Evolutionary conservation across 208 protist species (phyloP).

Genomic region (Trypanosoma brucei): DNA sequence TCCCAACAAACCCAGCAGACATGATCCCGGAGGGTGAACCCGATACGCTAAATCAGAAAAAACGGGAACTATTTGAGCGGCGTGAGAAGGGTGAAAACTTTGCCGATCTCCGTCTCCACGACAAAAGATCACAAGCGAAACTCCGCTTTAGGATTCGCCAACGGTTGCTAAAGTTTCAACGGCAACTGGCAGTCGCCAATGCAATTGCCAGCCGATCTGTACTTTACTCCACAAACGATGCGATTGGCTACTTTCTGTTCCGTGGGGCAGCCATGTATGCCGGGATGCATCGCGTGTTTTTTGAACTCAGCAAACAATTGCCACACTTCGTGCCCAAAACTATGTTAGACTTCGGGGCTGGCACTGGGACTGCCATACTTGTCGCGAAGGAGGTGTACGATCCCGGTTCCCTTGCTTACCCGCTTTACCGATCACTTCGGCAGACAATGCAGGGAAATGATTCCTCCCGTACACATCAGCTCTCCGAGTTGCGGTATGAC

Average conservation of each 20-base stretch:
- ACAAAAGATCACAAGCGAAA: slow-evolving; percentile 80
- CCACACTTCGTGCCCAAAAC: slow-evolving; percentile 86
- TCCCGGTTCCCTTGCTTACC: slow-evolving; percentile 74
- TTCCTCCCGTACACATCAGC: slow-evolving; percentile 42
- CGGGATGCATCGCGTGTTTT: slow-evolving; percentile 82
- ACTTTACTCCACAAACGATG: slow-evolving; percentile 77
- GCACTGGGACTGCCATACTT: slow-evolving; percentile 79
- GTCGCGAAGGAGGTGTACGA: slow-evolving; percentile 89
- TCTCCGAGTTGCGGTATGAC: slow-evolving; percentile 69
- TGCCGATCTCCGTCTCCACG: slow-evolving; percentile 54
- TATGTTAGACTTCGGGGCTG: slow-evolving; percentile 85
- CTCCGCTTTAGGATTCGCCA: slow-evolving; percentile 79
- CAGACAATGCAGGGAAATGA: slow-evolving; percentile 80
- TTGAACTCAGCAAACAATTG: slow-evolving; percentile 83
- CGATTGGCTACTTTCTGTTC: slow-evolving; percentile 87
- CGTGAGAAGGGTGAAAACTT: slow-evolving; percentile 75
- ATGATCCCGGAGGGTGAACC: slow-evolving; percentile 82
- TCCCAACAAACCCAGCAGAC: slow-evolving; percentile 43
- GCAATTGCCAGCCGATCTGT: slow-evolving; percentile 75
- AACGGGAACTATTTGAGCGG: slow-evolving; percentile 81
- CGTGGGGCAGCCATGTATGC: slow-evolving; percentile 85
- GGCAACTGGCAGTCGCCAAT: slow-evolving; percentile 76
- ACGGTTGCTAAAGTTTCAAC: slow-evolving; percentile 83
- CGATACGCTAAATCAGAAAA: slow-evolving; percentile 87
- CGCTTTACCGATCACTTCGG: slow-evolving; percentile 76